phyloP scores from a whole-genome alignment of 1,284 basidiomycete genomes.

The Volvariella surrecta region DNA sequence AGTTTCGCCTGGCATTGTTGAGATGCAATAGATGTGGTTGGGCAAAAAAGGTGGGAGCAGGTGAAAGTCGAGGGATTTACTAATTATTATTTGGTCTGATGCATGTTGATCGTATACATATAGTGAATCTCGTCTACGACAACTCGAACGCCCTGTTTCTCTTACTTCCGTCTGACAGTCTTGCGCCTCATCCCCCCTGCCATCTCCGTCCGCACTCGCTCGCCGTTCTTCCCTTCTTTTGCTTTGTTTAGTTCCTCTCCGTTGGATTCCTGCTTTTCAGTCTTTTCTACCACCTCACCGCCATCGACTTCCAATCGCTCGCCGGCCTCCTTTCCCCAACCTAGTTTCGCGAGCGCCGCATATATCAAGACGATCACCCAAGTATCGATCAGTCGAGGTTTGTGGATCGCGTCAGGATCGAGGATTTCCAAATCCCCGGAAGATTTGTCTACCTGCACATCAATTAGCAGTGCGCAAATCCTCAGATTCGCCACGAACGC shows the following conservation, averaged over 20 bases:
- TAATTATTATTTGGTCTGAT: too few relatives aligned
- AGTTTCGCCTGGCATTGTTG: too few relatives aligned
- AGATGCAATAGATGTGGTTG: too few relatives aligned
- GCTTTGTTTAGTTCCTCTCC: slow-evolving; percentile 32
- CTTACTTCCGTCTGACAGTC: slow-evolving; percentile 22
- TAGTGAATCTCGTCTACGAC: too few relatives aligned
- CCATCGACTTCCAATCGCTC: slow-evolving; percentile 18
- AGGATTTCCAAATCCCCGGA: slow-evolving; percentile 42
- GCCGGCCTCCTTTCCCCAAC: too few relatives aligned
- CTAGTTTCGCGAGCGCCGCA: slow-evolving; percentile 7
- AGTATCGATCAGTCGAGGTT: slow-evolving; percentile 38
- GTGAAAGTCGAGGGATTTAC: too few relatives aligned
- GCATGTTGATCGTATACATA: too few relatives aligned
- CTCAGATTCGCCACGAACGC: slow-evolving; percentile 22
- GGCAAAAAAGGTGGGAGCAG: too few relatives aligned
- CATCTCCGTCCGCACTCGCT: slow-evolving; percentile 29
- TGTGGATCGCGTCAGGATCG: slow-evolving; percentile 30
- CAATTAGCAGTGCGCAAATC: slow-evolving; percentile 2
- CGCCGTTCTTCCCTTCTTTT: slow-evolving; percentile 18
- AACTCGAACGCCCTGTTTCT: too few relatives aligned
- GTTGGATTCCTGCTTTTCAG: slow-evolving; percentile 26
- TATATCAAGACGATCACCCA: slow-evolving; percentile 37
- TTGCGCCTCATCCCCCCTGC: slow-evolving; percentile 56
- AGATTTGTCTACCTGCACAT: slow-evolving; percentile 31
- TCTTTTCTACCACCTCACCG: slow-evolving; percentile 24